Evolutionary conservation across 306 rosid species (phyloP).

Genomic region (Notholithocarpus densiflorus): DNA sequence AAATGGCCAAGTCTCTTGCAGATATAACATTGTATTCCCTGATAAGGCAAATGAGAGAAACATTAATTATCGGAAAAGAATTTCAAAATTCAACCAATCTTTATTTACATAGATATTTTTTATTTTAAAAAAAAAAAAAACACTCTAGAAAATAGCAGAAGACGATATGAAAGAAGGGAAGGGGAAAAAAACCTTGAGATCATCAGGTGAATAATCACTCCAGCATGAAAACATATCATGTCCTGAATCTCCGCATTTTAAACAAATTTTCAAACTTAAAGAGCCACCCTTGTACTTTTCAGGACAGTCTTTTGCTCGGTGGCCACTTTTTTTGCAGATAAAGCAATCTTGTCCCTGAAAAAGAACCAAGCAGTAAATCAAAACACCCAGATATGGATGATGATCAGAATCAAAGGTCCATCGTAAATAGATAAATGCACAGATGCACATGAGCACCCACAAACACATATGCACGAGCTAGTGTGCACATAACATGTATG

Average conservation of each 20-base stretch:
- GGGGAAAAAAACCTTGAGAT: constrained; percentile 62
- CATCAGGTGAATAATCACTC: constrained; percentile 55
- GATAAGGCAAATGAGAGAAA: constrained; percentile 17
- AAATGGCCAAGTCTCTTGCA: constrained; percentile 85
- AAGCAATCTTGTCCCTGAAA: constrained; percentile 66
- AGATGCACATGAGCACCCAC: background rate
- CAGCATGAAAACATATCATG: constrained; percentile 87
- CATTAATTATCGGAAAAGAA: constrained; percentile 9
- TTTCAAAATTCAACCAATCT: background rate
- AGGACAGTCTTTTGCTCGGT: constrained; percentile 83
- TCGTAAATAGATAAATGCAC: background rate
- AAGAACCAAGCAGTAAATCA: background rate
- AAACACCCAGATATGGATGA: background rate
- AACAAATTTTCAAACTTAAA: constrained; percentile 44
- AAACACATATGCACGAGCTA: background rate
- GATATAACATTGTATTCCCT: constrained; percentile 76
- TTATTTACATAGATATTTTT: background rate
- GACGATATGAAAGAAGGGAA: background rate
- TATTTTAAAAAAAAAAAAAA: background rate
- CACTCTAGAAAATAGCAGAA: too few relatives aligned
- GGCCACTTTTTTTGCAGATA: constrained; percentile 77
- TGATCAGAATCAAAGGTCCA: background rate
- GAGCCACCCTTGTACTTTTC: constrained; percentile 48
- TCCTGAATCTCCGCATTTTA: constrained; percentile 79
- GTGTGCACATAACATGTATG: background rate